Base-by-base conservation (phyloP, 352 stramenopile species). In the Globisporangium takayamanum region DNA sequence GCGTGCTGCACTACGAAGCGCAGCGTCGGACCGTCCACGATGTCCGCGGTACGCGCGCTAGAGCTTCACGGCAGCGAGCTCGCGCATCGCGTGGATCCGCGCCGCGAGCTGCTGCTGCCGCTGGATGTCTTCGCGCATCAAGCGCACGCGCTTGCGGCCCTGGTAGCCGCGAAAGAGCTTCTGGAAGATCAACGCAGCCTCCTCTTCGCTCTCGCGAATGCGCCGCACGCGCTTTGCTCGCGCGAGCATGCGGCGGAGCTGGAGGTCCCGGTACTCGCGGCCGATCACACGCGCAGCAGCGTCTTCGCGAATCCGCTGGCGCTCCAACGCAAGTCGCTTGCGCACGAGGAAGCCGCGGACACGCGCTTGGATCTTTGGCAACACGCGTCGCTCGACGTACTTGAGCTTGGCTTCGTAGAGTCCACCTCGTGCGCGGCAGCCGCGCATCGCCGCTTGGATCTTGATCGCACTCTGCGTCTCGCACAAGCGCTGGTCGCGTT, bases 361-460 rank as follows among this genome's bases (percentile, higher is more conserved):
- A n/a, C 73, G 74, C 14, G 72, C 88, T 67, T 96, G 88, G 14
- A 93, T 85, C 44, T 78, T 83, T 2, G 88, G 82, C 10, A 95
- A 62, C 42, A 81, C 72, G 25, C 62, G 70, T 30, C 71, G 69
- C 50, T 88, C 79, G 7, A 94, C 78, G 54, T 80, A 87, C 12
- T 75, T 72, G 25, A 89, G 71, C 33, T 85, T 89, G 33, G 82
- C 77, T 48, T 85, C 70, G 70, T 71, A 81, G 5, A 95, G 70
- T 10, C 88, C 88, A 15, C 84, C 83, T 22, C 85, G 73, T 20
- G 78, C 73, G 25, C 94, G 69, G 28, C 84, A 93, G 0, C 88
- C 80, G 18, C 88, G 81, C 64, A 95, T 93, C 5, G 87, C 68
- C 8, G 78, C 78, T 55, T 97, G 89, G 55, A 97, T 90, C 56